phyloP scores from a whole-genome alignment of 495 filamentous ascomycete genomes.

The Rhypophila decipiens region DNA sequence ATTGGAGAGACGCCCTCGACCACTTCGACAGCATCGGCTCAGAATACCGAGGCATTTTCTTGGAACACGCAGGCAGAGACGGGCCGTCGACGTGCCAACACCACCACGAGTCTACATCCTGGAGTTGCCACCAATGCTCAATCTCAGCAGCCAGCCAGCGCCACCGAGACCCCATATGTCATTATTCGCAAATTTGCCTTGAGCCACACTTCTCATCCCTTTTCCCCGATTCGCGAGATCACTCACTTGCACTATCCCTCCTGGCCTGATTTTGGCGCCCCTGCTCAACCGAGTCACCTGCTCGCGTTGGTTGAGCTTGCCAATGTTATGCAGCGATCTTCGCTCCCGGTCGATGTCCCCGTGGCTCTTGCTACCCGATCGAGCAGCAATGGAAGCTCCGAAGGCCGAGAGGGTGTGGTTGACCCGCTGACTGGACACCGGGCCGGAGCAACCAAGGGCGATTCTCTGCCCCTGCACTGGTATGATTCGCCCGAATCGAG shows the following conservation, averaged over 20 bases:
- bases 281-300: slow-evolving; percentile 79
- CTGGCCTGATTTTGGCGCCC: slow-evolving; percentile 96
- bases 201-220: slow-evolving; percentile 69
- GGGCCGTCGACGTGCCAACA: slow-evolving; percentile 39
- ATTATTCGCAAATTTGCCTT: slow-evolving; percentile 84
- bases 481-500: slow-evolving; percentile 49
- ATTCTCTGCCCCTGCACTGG: slow-evolving; percentile 21
- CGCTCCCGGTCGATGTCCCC: slow-evolving; percentile 32
- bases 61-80: slow-evolving; percentile 9
- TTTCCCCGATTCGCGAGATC: slow-evolving; percentile 82
- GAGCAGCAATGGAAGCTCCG: background rate
- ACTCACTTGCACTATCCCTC: slow-evolving; percentile 90
- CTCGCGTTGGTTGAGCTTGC: slow-evolving; percentile 82
- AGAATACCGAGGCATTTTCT: slow-evolving; percentile 2
- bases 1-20: slow-evolving; percentile 14
- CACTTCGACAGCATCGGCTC: background rate
- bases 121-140: slow-evolving; percentile 20
- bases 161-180: slow-evolving; percentile 61
- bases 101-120: slow-evolving; percentile 23
- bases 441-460: background rate
- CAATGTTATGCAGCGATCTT: slow-evolving; percentile 52
- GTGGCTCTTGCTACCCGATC: slow-evolving; percentile 26
- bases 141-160: slow-evolving; percentile 4
- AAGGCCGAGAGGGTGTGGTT: background rate
- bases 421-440: too few species aligned